Percentiles rank a stretch among this genome's conserved stretches.
Evolutionary conservation across 164 flowering plant genomes (phyloP).

Genomic region (Berberis thunbergii): DNA sequence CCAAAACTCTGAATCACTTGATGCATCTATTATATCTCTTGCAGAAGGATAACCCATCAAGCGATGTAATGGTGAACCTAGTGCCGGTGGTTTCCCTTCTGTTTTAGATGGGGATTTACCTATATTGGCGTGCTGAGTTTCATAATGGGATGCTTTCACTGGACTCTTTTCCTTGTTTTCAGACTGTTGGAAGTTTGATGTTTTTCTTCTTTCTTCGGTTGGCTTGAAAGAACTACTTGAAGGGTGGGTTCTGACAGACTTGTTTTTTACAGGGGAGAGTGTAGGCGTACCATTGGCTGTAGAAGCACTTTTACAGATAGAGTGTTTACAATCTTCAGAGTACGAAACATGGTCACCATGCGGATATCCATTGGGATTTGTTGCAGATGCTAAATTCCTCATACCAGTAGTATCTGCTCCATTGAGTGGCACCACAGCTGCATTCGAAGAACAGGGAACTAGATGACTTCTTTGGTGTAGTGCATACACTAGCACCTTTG

Average conservation of each 20-base stretch:
- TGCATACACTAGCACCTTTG: constrained; percentile 44
- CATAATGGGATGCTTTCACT: constrained; percentile 8
- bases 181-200: constrained; percentile 7
- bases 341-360: constrained; percentile 29
- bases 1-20: too few relatives aligned
- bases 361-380: constrained; percentile 9
- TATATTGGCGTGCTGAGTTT: constrained; percentile 14
- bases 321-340: constrained; percentile 46
- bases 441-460: constrained; percentile 23
- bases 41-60: constrained; percentile 77
- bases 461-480: constrained; percentile 30
- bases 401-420: constrained; percentile 6
- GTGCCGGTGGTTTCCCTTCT: constrained; percentile 14
- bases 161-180: constrained; percentile 10
- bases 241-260: constrained; percentile 7
- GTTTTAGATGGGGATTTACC: constrained; percentile 18
- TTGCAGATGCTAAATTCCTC: constrained; percentile 13
- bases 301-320: constrained; percentile 33
- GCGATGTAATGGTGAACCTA: constrained; percentile 51
- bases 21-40: constrained; percentile 22
- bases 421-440: constrained; percentile 27
- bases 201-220: constrained; percentile 12
- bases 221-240: constrained; percentile 10
- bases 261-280: constrained; percentile 8
- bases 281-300: constrained; percentile 30